phyloP scores from a whole-genome alignment of 257 asterid species.

The Lantana camara region DNA sequence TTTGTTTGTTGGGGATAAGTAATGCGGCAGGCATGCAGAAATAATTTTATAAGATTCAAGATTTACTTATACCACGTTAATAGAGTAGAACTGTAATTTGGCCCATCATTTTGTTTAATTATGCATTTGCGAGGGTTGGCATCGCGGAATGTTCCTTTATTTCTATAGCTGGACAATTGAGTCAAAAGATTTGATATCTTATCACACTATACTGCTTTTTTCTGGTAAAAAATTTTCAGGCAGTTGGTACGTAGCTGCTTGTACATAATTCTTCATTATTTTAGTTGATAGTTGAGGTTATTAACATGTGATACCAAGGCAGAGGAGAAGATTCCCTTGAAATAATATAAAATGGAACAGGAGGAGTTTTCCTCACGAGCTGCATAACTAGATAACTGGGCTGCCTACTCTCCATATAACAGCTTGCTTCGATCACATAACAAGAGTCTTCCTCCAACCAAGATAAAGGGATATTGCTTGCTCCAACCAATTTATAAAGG shows the following conservation, averaged over 20 bases:
- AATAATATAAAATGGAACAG: neutral
- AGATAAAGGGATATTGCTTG: neutral
- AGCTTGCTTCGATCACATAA: conserved; percentile 5
- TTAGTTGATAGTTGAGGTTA: too few relatives aligned
- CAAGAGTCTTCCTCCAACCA: neutral
- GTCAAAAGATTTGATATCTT: neutral
- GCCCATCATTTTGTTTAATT: neutral
- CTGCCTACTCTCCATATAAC: neutral
- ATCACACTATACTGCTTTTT: neutral
- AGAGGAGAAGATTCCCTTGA: neutral
- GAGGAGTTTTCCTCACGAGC: too few relatives aligned
- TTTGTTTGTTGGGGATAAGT: neutral
- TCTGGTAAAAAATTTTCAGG: neutral
- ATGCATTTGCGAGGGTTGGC: neutral
- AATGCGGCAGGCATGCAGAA: neutral
- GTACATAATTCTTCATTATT: neutral
- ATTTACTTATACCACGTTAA: neutral
- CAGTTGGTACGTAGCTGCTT: neutral
- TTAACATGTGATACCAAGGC: neutral
- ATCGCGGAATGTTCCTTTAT: neutral
- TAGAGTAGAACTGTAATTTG: neutral
- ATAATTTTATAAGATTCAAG: neutral
- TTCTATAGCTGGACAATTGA: neutral
- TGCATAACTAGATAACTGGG: too few relatives aligned
- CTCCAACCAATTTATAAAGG: neutral